These are phyloP conservation scores for Jatropha podagrica DNA, from an alignment of 441 rosid genomes.

Conservation along the genomic window DNA sequence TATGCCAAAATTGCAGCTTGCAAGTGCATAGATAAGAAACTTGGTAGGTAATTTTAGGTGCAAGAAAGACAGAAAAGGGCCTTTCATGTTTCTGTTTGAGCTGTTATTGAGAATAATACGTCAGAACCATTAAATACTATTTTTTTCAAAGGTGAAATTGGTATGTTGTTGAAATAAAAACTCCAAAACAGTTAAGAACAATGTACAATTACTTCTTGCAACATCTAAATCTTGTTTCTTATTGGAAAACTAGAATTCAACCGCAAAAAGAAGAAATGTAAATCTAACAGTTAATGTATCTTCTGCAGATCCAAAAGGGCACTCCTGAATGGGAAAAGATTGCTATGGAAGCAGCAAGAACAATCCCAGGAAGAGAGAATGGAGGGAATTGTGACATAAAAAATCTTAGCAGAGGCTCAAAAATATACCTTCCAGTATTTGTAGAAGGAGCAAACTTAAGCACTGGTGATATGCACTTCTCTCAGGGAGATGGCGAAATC, in stretches of 20 bases:
- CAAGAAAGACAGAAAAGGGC: too few species aligned
- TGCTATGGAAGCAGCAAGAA: constrained; percentile 72
- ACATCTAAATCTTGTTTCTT: too few species aligned
- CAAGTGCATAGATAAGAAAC: not conserved
- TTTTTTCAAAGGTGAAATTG: too few species aligned
- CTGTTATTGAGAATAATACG: too few species aligned
- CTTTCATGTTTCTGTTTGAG: too few species aligned
- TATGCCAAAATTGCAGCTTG: not conserved
- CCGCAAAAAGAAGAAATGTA: not conserved
- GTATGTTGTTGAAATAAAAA: too few species aligned
- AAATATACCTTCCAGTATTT: constrained; percentile 81
- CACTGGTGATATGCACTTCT: constrained; percentile 95
- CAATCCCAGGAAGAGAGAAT: constrained; percentile 91
- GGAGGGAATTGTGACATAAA: constrained; percentile 98
- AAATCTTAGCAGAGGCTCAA: constrained; percentile 87
- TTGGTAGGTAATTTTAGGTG: too few species aligned
- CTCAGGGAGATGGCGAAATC: constrained; percentile 97
- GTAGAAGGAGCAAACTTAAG: constrained; percentile 92
- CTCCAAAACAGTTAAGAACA: too few species aligned
- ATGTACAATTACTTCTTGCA: too few species aligned
- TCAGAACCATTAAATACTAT: too few species aligned
- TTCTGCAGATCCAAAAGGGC: constrained; percentile 59
- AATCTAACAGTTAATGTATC: constrained; percentile 9
- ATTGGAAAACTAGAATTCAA: too few species aligned
- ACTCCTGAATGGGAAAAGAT: constrained; percentile 81